Conservation (phyloP, 2,329 filamentous ascomycete species). For the Sphaceloma murrayae region DNA sequence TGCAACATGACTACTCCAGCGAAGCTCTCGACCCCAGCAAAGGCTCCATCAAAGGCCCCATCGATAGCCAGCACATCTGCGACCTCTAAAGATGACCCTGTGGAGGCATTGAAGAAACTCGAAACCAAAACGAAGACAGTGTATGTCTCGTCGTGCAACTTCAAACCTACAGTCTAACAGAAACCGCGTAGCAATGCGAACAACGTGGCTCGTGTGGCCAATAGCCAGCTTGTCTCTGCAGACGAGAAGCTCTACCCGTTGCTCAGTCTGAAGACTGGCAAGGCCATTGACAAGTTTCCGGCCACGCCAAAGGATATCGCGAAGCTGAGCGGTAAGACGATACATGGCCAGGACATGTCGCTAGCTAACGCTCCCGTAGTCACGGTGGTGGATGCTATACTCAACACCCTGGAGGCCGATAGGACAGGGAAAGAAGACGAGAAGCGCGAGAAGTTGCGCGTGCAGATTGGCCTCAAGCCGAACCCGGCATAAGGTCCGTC, state of each 20-base stretch:
- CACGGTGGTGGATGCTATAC: conserved; percentile 24
- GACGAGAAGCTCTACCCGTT: conserved; percentile 26
- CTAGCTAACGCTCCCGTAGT: conserved; percentile 20
- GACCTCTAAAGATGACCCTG: conserved; percentile 21
- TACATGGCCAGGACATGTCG: background rate
- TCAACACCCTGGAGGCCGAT: conserved; percentile 26
- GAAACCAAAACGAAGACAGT: conserved; percentile 25
- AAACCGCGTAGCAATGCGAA: conserved; percentile 23
- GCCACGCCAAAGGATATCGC: conserved; percentile 25
- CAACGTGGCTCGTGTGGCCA: conserved; percentile 28
- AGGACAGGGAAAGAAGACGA: conserved; percentile 25
- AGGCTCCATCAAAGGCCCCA: conserved; percentile 15
- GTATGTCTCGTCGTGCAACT: too few relatives aligned
- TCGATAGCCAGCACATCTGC: conserved; percentile 17
- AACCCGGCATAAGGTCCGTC: conserved; percentile 27
- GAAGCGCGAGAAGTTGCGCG: conserved; percentile 25
- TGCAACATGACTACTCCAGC: conserved; percentile 6
- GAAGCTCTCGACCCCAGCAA: conserved; percentile 18
- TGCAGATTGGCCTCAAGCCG: conserved; percentile 27
- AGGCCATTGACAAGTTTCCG: conserved; percentile 27
- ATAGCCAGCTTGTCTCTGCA: conserved; percentile 25
- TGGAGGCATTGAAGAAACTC: conserved; percentile 25
- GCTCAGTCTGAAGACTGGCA: conserved; percentile 26
- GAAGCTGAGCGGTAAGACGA: conserved; percentile 24
- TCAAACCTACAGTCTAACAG: too few relatives aligned